Evolutionary conservation across 495 filamentous ascomycete genomes (phyloP), one percentile per base, ranked within the genome.

Genomic region (Parachaetomium inaequale): DNA sequence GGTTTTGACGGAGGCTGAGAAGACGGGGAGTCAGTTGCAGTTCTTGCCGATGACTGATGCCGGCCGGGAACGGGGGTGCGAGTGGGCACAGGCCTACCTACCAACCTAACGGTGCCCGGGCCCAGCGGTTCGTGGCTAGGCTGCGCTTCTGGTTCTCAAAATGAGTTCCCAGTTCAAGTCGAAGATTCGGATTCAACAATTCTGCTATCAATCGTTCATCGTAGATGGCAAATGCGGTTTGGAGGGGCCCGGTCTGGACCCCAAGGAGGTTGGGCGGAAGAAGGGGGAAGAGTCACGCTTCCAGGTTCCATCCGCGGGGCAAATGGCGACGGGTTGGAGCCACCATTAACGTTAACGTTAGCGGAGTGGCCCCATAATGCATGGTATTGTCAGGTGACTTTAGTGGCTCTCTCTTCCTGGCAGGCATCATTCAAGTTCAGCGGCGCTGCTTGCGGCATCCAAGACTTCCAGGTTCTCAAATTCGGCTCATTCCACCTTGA

Each of bases 231-330:
- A 40, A 55, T 42, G 62, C 47, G 19, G 31, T 61, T 42, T 52
- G 58, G 66, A 68, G 68, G 68, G 69, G 69, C 53, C 67, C 69
- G 62, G 15, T 46, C 53, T 60, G 59, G 69, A 68, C 66, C 67
- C 67, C 67, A 63, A 57, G 59, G 64, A 59, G 42, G 58, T 50
- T 59, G 28, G 59, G 34, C 42, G 53, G 57, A 31, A 34, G 50
- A 34, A 55, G 55, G 55, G 63, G 58, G 49, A 36, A 46, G 52
- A 67, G 62, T 63, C 63, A 65, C 46, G 38, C 25, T 59, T 45
- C 43, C 45, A 12, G n/a, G n/a, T n/a, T n/a, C n/a, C 15, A n/a
- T 50, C 23, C 64, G 69, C 69, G 69, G 69, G 69, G 69, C 67
- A 68, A 67, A 63, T 55, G 52, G 17, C 47, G 58, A 58, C 21